These are phyloP conservation scores for Mollisia scopiformis DNA, from an alignment of 2,329 filamentous ascomycete species.

Conservation along the genomic window DNA sequence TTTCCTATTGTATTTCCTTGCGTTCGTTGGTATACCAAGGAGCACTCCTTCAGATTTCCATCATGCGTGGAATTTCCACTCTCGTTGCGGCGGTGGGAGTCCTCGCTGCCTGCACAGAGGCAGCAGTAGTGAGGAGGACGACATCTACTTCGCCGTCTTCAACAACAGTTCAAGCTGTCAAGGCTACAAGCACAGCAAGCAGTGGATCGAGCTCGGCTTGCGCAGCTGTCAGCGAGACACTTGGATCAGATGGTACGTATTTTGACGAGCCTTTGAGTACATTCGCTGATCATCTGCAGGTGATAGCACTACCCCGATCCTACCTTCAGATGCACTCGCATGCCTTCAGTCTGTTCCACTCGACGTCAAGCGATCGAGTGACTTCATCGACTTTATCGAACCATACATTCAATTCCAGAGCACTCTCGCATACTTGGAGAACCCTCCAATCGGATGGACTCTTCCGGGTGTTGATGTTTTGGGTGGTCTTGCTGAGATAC, in stretches of 20 bases:
- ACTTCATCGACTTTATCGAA: background rate
- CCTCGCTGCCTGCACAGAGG: background rate
- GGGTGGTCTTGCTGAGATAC: slow-evolving; percentile 19
- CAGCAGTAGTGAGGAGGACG: background rate
- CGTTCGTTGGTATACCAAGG: background rate
- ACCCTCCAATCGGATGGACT: slow-evolving; percentile 28
- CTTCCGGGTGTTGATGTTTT: slow-evolving; percentile 20
- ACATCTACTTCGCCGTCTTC: background rate
- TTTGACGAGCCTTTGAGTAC: background rate
- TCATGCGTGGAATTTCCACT: background rate
- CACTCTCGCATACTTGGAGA: slow-evolving; percentile 20
- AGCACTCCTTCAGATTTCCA: background rate
- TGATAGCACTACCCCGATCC: background rate
- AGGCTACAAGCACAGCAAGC: background rate
- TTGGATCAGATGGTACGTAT: background rate
- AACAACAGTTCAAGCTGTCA: background rate
- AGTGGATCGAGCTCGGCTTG: background rate
- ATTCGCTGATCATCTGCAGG: background rate
- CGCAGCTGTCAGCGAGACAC: background rate
- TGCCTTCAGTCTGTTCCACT: background rate
- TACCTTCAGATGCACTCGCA: background rate
- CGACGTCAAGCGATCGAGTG: background rate
- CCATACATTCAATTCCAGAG: slow-evolving; percentile 13
- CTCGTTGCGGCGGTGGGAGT: background rate
- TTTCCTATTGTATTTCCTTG: background rate